These are phyloP conservation scores for Tilletia walkeri DNA, from an alignment of 1,284 basidiomycete species.

Conservation along the genomic window DNA sequence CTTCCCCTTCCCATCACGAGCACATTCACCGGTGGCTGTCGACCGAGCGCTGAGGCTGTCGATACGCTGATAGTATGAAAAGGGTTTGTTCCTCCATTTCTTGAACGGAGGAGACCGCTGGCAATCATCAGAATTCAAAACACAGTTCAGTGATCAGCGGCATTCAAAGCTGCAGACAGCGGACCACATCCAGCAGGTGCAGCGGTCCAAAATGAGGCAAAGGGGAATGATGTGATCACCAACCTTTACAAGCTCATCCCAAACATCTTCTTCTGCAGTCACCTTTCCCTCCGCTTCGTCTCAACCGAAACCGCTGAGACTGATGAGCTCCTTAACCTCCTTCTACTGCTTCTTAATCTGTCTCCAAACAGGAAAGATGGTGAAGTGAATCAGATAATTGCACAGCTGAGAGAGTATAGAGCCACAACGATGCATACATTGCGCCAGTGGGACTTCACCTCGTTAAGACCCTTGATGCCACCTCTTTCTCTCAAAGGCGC, in stretches of 20 bases:
- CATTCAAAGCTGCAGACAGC: too few relatives aligned
- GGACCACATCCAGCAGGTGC: too few relatives aligned
- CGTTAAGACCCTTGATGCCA: background rate
- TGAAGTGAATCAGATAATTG: background rate
- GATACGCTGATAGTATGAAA: background rate
- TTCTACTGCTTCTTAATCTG: background rate
- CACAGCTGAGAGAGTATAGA: background rate
- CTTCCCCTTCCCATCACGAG: background rate
- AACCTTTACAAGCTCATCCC: background rate
- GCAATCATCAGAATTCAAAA: too few relatives aligned
- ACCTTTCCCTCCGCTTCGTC: background rate
- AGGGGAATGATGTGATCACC: background rate
- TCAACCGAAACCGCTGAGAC: background rate
- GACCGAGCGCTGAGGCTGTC: background rate
- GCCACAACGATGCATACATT: background rate
- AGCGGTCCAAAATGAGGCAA: too few relatives aligned
- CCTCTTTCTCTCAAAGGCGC: background rate
- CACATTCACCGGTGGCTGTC: background rate
- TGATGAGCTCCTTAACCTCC: background rate
- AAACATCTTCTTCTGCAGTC: background rate
- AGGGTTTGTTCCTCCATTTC: background rate
- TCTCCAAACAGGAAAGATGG: background rate
- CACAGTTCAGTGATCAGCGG: too few relatives aligned
- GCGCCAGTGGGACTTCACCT: constrained; percentile 7
- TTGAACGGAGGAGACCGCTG: background rate